Evolutionary conservation across 768 basidiomycete species (phyloP).

Genomic region (Coprinopsis cinerea): DNA sequence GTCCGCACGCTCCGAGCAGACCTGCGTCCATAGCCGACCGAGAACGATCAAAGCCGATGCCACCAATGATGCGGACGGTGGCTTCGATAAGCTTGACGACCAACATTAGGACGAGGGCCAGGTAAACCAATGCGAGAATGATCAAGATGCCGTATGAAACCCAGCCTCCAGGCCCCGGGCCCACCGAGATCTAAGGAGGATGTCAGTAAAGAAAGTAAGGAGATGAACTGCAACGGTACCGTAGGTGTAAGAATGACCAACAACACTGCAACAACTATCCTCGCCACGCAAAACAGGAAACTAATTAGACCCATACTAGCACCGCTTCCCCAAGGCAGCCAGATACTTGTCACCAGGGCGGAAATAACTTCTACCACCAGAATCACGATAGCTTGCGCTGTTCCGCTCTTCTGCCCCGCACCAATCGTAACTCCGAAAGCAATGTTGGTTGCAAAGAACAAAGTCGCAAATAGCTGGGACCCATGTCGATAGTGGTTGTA

Average conservation of each 20-base stretch:
- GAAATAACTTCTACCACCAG: conserved; percentile 83
- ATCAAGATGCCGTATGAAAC: conserved; percentile 89
- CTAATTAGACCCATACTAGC: conserved; percentile 96
- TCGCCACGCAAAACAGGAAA: conserved; percentile 86
- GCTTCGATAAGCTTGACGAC: conserved; percentile 83
- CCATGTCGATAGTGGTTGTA: conserved; percentile 94
- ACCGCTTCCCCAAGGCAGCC: conserved; percentile 95
- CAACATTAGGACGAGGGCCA: conserved; percentile 79
- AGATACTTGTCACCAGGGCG: conserved; percentile 84
- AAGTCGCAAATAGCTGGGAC: conserved; percentile 80
- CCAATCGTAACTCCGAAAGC: conserved; percentile 82
- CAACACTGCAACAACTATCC: conserved; percentile 86
- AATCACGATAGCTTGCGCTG: conserved; percentile 86
- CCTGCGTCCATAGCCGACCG: conserved; percentile 78
- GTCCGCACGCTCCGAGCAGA: conserved; percentile 75
- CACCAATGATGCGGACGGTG: conserved; percentile 66
- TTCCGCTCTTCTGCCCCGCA: conserved; percentile 84
- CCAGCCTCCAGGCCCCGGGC: conserved; percentile 80
- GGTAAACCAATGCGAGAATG: conserved; percentile 75
- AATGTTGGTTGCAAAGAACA: conserved; percentile 79
- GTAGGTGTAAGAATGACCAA: conserved; percentile 86
- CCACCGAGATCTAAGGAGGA: conserved; percentile 69
- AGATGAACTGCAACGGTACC: conserved; percentile 53
- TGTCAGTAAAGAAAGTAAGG: conserved; percentile 1
- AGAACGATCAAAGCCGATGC: conserved; percentile 80